Conservation (phyloP, 345 rosid species). For the Eucalyptus regnans region DNA sequence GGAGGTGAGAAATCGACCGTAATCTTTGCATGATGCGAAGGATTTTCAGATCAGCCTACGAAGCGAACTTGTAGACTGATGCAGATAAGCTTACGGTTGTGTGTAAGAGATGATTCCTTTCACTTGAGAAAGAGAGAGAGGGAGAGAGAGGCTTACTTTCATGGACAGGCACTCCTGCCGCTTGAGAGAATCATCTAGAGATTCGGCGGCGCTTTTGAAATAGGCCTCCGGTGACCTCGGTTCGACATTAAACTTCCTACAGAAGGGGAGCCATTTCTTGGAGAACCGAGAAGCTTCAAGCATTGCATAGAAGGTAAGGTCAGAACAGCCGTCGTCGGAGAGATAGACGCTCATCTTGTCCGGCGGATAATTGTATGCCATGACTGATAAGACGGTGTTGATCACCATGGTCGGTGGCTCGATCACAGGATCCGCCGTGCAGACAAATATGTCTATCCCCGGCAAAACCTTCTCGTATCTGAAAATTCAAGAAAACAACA, state of each 20-base stretch:
- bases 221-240: constrained; percentile 63
- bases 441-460: constrained; percentile 49
- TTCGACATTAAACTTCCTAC: constrained; percentile 36
- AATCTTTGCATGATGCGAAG: not conserved
- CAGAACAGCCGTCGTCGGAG: constrained; percentile 63
- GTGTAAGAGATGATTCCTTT: not conserved
- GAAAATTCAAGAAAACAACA: not conserved
- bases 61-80: not conserved
- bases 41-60: not conserved
- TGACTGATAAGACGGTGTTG: constrained; percentile 50
- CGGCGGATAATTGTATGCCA: constrained; percentile 48
- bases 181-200: not conserved
- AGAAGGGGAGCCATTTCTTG: constrained; percentile 48
- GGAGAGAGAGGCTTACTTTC: not conserved
- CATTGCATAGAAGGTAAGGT: constrained; percentile 45
- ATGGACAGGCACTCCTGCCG: not conserved
- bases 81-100: not conserved
- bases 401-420: constrained; percentile 74
- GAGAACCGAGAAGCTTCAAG: constrained; percentile 42
- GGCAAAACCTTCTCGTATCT: constrained; percentile 29
- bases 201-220: not conserved
- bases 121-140: not conserved
- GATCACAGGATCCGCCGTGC: constrained; percentile 62
- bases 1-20: not conserved
- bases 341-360: constrained; percentile 47